Evolutionary conservation across 306 rosid species (phyloP), one percentile per base, ranked within the genome.

Genomic region (Psophocarpus tetragonolobus): DNA sequence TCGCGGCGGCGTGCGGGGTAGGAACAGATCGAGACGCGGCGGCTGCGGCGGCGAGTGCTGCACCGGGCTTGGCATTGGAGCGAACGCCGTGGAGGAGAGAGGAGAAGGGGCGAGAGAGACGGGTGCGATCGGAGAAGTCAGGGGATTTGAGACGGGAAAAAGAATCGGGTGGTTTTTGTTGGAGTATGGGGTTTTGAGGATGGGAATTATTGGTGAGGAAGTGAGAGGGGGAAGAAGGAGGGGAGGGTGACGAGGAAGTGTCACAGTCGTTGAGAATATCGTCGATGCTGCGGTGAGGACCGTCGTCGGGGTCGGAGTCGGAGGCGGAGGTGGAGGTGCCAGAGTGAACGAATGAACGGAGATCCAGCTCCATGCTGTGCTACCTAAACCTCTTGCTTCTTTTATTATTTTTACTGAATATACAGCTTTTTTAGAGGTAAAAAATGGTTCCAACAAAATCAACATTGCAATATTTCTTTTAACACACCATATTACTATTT

Each of bases 11-110:
- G 48, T 95, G 99, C 0, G 99, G 99, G 0, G 96, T 80, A 5
- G 90, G 96, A 21, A 86, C 78, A 38, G 97, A 87, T 88, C 99
- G 90, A 5, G 97, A 89, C 4, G 99, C 94, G 1, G 99, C 99
- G 0, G 91, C 95, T 0, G 99, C 99, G 0, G 97, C 97, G 0
- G 99, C 97, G 20, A 95, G 85, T 14, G 98, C 98, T 11, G 90
- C 97, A 35, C 98, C 98, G 7, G 98, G 97, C 82, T 92, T 95
- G 14, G 89, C 96, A 60, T 86, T 92, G 54, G 97, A 84, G 20
- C 92, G 85, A 20, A 92, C 90, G 12, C 92, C 93, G 4, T 83
- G 87, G 0, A 95, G 77, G 33, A 95, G 84, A 58, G 97, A 89
- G 44, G 90, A 83, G 82, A 93, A 86, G 1, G 91, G 89, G 48